A percentile compares a stretch with the other conserved stretches of the same genome.
Evolutionary conservation across 352 stramenopile species (phyloP).

Genomic region (Phytophthora cactorum): DNA sequence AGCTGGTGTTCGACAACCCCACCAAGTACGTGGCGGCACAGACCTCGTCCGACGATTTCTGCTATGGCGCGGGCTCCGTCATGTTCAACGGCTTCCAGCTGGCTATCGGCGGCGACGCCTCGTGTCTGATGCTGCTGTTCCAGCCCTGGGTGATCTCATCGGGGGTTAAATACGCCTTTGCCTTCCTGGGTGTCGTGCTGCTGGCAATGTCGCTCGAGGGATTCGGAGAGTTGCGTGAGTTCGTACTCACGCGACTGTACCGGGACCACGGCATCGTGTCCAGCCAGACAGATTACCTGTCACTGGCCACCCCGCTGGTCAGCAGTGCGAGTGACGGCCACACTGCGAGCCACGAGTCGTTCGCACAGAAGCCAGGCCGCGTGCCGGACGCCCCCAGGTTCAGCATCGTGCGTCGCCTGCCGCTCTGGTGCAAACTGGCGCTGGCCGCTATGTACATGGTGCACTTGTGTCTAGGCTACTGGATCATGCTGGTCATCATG

Average conservation of each 20-base stretch:
- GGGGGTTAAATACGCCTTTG: constrained; percentile 74
- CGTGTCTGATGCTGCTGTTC: constrained; percentile 81
- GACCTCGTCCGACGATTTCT: constrained; percentile 51
- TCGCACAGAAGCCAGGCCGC: constrained; percentile 32
- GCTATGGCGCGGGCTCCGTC: constrained; percentile 66
- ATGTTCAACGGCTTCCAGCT: constrained; percentile 89
- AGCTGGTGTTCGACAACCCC: constrained; percentile 60
- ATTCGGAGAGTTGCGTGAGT: constrained; percentile 62
- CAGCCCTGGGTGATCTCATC: constrained; percentile 78
- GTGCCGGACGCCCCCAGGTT: constrained; percentile 32
- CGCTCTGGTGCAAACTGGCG: constrained; percentile 61
- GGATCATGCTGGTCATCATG: constrained; percentile 89
- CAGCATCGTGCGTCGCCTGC: constrained; percentile 62
- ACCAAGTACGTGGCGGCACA: constrained; percentile 48
- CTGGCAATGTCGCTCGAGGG: constrained; percentile 74
- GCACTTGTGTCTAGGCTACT: constrained; percentile 79
- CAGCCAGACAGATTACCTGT: constrained; percentile 63
- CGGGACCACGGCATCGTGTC: constrained; percentile 59
- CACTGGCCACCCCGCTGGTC: constrained; percentile 47
- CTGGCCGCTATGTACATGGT: constrained; percentile 80
- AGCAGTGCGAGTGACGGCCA: constrained; percentile 16
- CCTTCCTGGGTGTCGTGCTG: constrained; percentile 73
- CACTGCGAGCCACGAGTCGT: constrained; percentile 20
- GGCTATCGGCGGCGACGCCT: constrained; percentile 59
- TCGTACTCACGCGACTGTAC: constrained; percentile 54